phyloP scores from a whole-genome alignment of 163 green algal species.

The Scenedesmus sp. region DNA sequence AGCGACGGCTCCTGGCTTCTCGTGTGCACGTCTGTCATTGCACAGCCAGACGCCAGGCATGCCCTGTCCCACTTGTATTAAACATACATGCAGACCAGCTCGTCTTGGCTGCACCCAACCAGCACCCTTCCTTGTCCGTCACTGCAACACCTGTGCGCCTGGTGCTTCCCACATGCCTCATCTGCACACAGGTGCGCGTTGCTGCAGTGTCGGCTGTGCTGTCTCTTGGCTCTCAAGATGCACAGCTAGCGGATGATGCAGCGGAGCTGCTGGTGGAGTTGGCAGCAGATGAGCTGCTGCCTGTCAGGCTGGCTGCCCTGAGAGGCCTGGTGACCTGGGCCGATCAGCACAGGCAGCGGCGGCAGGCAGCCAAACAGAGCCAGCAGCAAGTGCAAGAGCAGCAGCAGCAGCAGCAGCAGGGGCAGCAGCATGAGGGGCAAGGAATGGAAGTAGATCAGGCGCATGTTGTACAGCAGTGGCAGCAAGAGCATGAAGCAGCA shows the following conservation, averaged over 20 bases:
- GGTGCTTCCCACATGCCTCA: not conserved
- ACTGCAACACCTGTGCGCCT: not conserved
- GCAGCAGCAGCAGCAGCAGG: constrained; percentile 4
- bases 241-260: constrained; percentile 14
- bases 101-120: too few relatives aligned
- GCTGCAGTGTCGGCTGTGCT: constrained; percentile 26
- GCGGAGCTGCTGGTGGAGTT: constrained; percentile 3
- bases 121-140: not conserved
- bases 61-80: too few relatives aligned
- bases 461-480: not conserved
- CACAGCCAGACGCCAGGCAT: too few relatives aligned
- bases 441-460: not conserved
- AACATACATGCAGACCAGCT: too few relatives aligned
- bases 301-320: constrained; percentile 12
- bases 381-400: not conserved
- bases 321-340: not conserved
- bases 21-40: too few relatives aligned
- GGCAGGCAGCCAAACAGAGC: not conserved
- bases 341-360: constrained; percentile 9
- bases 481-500: constrained; percentile 14
- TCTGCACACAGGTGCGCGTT: constrained; percentile 33
- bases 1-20: too few relatives aligned
- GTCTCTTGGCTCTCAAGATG: not conserved
- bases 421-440: not conserved
- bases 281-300: constrained; percentile 18